Percentiles rank a stretch among this genome's conserved stretches.
Evolutionary conservation across 1,284 basidiomycete species (phyloP).

Genomic region (Moesziomyces sp.): DNA sequence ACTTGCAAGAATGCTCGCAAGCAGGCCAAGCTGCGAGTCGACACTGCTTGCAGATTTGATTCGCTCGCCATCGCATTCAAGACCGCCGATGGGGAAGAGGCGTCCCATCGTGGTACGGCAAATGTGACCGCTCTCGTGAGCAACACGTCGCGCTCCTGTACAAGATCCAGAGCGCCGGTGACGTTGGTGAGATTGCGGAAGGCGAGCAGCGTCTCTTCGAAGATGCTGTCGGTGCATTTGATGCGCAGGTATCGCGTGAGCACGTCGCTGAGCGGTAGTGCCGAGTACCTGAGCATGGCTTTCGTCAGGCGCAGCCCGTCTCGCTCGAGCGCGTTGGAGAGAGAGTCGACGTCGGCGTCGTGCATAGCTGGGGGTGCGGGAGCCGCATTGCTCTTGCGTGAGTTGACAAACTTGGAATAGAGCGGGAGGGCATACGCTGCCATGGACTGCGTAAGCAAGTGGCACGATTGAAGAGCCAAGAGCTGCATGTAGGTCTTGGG

Average conservation of each 20-base stretch:
- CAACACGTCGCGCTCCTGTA: conserved; percentile 91
- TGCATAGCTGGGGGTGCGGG: conserved; percentile 71
- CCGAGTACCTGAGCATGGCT: conserved; percentile 83
- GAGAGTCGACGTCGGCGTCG: conserved; percentile 67
- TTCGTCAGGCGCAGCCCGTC: conserved; percentile 74
- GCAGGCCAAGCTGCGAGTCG: conserved; percentile 89
- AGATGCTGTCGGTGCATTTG: conserved; percentile 86
- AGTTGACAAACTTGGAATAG: conserved; percentile 73
- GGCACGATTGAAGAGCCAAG: conserved; percentile 86
- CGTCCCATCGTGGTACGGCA: conserved; percentile 72
- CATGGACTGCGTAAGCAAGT: conserved; percentile 88
- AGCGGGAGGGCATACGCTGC: conserved; percentile 78
- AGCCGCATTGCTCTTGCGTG: conserved; percentile 23
- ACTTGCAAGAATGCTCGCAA: conserved; percentile 83
- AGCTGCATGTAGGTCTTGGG: conserved; percentile 83
- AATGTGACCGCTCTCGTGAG: conserved; percentile 86
- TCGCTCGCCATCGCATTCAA: conserved; percentile 8
- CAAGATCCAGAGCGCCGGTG: conserved; percentile 84
- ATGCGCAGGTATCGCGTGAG: conserved; percentile 89
- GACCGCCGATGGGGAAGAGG: conserved; percentile 13
- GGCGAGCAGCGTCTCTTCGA: conserved; percentile 82
- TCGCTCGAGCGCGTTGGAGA: conserved; percentile 11
- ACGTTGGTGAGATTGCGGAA: conserved; percentile 87
- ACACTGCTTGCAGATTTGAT: conserved; percentile 72
- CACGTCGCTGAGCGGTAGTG: conserved; percentile 88